Conservation (phyloP, 306 rosid genomes). For the Hylodesmum podocarpum region DNA sequence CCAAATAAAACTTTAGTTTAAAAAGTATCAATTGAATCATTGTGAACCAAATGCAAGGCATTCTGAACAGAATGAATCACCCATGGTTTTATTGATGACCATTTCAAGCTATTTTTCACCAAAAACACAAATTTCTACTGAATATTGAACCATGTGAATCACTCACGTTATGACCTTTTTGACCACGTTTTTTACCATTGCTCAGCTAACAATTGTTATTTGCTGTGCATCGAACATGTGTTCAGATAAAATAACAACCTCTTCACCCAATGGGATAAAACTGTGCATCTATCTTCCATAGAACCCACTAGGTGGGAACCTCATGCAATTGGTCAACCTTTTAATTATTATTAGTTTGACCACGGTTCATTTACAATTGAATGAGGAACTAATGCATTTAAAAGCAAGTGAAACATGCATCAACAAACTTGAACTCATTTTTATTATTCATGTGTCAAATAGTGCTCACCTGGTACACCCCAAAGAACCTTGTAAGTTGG, state of each 20-base stretch:
- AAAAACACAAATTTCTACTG: not conserved
- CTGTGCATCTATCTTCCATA: not conserved
- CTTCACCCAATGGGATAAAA: not conserved
- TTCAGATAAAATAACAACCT: not conserved
- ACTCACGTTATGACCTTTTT: not conserved
- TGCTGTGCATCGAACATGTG: not conserved
- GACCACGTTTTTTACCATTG: not conserved
- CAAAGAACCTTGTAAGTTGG: slow-evolving; percentile 93
- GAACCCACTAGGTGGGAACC: not conserved
- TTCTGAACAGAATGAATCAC: not conserved
- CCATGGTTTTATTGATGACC: not conserved
- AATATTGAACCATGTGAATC: not conserved
- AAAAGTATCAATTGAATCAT: not conserved
- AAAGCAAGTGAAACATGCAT: not conserved
- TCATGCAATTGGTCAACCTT: too few species aligned
- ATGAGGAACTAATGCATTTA: not conserved
- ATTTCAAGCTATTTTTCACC: not conserved
- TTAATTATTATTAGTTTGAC: not conserved
- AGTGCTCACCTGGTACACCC: slow-evolving; percentile 87
- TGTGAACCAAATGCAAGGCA: not conserved
- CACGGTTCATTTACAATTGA: not conserved
- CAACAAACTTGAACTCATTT: not conserved
- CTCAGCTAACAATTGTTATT: not conserved
- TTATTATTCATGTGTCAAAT: slow-evolving; percentile 12
- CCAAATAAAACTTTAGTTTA: not conserved